Percentiles rank a stretch among this genome's conserved stretches.
Conservation (phyloP, 2,329 filamentous ascomycete genomes). For the Zymoseptoria tritici region DNA sequence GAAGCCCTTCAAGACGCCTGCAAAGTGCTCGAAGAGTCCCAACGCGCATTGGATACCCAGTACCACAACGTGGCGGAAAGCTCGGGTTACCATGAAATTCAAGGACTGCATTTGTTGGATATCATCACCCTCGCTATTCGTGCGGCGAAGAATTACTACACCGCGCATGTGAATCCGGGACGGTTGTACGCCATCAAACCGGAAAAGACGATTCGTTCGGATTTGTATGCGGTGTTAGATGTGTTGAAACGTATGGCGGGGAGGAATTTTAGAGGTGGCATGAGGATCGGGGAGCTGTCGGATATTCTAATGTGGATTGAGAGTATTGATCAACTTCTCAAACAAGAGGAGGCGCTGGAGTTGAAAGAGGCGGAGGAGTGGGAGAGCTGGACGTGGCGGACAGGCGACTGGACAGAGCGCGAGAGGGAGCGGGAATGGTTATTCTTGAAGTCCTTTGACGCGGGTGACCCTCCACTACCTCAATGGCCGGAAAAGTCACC, state of each 20-base stretch:
- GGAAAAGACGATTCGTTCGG: slow-evolving; percentile 75
- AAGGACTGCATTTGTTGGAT: slow-evolving; percentile 87
- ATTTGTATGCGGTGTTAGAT: slow-evolving; percentile 80
- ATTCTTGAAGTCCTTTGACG: slow-evolving; percentile 71
- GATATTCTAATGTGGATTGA: slow-evolving; percentile 72
- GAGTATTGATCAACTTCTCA: slow-evolving; percentile 68
- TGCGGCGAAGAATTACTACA: slow-evolving; percentile 94
- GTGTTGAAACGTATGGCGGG: slow-evolving; percentile 86
- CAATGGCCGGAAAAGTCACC: slow-evolving; percentile 49
- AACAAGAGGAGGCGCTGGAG: slow-evolving; percentile 69
- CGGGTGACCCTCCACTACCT: slow-evolving; percentile 55
- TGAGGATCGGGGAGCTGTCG: slow-evolving; percentile 69
- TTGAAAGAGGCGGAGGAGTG: slow-evolving; percentile 64
- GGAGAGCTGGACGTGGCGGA: slow-evolving; percentile 68
- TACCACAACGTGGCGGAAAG: slow-evolving; percentile 31
- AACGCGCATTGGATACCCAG: slow-evolving; percentile 18
- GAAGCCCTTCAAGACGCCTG: slow-evolving; percentile 62
- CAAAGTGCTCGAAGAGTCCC: slow-evolving; percentile 57
- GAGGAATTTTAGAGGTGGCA: slow-evolving; percentile 75
- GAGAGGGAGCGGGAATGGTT: slow-evolving; percentile 72
- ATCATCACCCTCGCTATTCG: slow-evolving; percentile 91
- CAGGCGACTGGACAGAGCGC: slow-evolving; percentile 63
- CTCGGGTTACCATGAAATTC: slow-evolving; percentile 73
- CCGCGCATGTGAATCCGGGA: slow-evolving; percentile 78
- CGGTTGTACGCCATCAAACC: slow-evolving; percentile 79